These are phyloP conservation scores for Uncinocarpus reesii DNA, from an alignment of 2,329 filamentous ascomycete species.

Conservation along the genomic window DNA sequence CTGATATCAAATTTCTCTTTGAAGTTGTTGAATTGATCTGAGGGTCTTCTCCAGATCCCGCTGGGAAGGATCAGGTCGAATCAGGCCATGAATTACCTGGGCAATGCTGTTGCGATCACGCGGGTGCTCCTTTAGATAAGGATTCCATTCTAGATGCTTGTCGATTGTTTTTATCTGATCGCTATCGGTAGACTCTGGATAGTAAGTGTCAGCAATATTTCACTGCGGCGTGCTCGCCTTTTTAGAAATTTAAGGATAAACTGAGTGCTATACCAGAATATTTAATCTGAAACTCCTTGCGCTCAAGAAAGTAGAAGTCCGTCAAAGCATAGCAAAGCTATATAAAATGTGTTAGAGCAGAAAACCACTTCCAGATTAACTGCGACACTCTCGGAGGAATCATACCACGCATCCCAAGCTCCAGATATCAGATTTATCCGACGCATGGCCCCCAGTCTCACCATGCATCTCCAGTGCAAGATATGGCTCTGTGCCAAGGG, in stretches of 20 bases:
- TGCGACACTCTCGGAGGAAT: too few species aligned
- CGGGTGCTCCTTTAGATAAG: background rate
- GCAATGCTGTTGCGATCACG: background rate
- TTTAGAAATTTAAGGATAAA: too few species aligned
- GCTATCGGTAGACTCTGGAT: too few species aligned
- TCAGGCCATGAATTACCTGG: background rate
- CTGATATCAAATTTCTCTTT: too few species aligned
- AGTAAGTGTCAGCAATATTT: too few species aligned
- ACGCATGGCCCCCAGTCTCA: background rate
- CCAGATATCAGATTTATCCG: conserved; percentile 7
- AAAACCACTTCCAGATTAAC: too few species aligned
- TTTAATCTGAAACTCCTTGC: too few species aligned
- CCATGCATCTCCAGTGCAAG: background rate
- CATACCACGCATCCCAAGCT: conserved; percentile 10
- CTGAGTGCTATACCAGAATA: too few species aligned
- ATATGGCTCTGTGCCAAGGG: conserved; percentile 1
- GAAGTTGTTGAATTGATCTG: too few species aligned
- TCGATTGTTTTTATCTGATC: background rate
- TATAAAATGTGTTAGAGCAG: background rate
- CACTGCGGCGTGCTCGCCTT: too few species aligned
- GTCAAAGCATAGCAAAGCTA: conserved; percentile 4
- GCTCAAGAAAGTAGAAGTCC: too few species aligned
- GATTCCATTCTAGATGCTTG: background rate
- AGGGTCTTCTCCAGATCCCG: background rate
- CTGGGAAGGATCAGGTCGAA: background rate